Conservation (phyloP, 2,329 filamentous ascomycete genomes). For the Epichloe gansuensis region DNA sequence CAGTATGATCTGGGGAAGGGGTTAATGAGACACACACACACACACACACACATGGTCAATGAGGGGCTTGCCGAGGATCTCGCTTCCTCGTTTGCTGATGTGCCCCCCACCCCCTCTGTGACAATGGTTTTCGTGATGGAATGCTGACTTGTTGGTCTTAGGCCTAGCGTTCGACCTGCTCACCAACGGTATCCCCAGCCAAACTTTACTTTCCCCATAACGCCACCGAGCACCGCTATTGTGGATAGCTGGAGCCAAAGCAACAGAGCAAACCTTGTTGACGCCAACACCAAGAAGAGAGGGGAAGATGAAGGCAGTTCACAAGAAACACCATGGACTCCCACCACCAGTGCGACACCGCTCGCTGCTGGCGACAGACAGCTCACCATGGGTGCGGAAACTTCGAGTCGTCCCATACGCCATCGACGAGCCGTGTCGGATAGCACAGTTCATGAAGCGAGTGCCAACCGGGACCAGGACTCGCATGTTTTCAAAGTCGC, state of each 20-base stretch:
- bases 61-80: background rate
- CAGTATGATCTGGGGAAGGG: background rate
- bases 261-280: conserved; percentile 16
- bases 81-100: background rate
- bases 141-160: conserved; percentile 20
- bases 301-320: background rate
- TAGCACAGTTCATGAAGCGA: conserved; percentile 60
- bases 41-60: background rate
- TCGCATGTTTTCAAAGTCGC: conserved; percentile 66
- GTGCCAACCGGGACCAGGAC: conserved; percentile 39
- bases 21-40: background rate
- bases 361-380: conserved; percentile 21
- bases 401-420: conserved; percentile 15
- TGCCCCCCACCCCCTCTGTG: background rate
- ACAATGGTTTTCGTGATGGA: background rate
- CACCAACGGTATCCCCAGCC: conserved; percentile 51
- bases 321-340: conserved; percentile 23
- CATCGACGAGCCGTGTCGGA: conserved; percentile 62
- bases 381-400: conserved; percentile 18
- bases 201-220: conserved; percentile 46
- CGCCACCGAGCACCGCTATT: conserved; percentile 39
- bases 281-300: conserved; percentile 5
- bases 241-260: conserved; percentile 39
- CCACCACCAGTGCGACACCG: conserved; percentile 27
- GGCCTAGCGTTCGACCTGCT: conserved; percentile 49